Conservation (phyloP, 352 stramenopile genomes). For the Pythium volutum region DNA sequence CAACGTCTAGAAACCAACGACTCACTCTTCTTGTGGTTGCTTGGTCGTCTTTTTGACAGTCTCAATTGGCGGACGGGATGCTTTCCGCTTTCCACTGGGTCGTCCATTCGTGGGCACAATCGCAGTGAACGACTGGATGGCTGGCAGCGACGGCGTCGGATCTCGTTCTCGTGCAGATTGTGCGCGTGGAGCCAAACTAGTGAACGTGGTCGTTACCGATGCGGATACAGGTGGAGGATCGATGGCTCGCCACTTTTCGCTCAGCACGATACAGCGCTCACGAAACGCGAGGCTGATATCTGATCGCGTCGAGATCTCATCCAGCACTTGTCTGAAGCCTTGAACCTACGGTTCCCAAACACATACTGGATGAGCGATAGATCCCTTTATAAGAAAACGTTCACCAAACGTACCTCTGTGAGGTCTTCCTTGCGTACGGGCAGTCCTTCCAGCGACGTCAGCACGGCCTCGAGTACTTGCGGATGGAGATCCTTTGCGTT, state of each 20-base stretch:
- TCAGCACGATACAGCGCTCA: conserved; percentile 15
- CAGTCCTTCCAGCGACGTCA: conserved; percentile 48
- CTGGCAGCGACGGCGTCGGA: background rate
- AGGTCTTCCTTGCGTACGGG: conserved; percentile 67
- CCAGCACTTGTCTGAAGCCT: conserved; percentile 10
- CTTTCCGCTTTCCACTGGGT: conserved; percentile 7
- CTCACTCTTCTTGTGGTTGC: background rate
- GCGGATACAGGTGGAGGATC: conserved; percentile 8
- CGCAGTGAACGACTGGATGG: conserved; percentile 12
- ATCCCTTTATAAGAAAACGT: background rate
- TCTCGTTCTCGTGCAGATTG: background rate
- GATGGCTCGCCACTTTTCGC: conserved; percentile 23
- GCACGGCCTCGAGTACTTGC: conserved; percentile 63
- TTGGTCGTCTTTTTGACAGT: background rate
- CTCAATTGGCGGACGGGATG: background rate
- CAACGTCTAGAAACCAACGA: conserved; percentile 1
- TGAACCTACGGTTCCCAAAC: conserved; percentile 4
- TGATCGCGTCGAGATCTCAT: conserved; percentile 8
- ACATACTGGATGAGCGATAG: background rate
- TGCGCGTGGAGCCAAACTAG: background rate
- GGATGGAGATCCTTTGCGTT: conserved; percentile 34
- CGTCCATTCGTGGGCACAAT: background rate
- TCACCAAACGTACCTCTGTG: conserved; percentile 32
- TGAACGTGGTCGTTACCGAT: background rate
- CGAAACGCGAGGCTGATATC: conserved; percentile 17